Conservation (phyloP, 1,139 yeast genomes). For the Protomyces macrosporus region DNA sequence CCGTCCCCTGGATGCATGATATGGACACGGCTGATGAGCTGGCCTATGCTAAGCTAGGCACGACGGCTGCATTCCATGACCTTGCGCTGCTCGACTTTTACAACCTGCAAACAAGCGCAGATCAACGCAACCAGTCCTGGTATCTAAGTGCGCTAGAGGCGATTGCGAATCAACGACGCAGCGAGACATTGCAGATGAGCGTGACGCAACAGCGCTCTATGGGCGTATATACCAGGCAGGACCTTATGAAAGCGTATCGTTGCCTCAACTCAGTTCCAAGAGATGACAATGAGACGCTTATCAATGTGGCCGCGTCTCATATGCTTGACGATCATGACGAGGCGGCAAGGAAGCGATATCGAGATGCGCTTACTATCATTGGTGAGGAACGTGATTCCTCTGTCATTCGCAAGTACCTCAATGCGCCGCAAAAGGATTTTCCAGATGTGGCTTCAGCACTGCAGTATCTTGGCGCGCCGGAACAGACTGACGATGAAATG, state of each 20-base stretch:
- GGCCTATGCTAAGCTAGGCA: conserved; percentile 52
- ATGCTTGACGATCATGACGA: conserved; percentile 6
- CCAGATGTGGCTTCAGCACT: conserved; percentile 53
- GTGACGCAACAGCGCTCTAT: conserved; percentile 50
- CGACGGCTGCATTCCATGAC: conserved; percentile 56
- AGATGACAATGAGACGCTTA: conserved; percentile 34
- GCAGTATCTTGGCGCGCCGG: conserved; percentile 55
- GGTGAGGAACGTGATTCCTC: conserved; percentile 53
- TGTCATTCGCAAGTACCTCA: conserved; percentile 38
- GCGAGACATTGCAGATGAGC: conserved; percentile 49
- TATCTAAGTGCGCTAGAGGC: conserved; percentile 43
- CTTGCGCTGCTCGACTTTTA: conserved; percentile 58
- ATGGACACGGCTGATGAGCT: conserved; percentile 9
- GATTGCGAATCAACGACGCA: conserved; percentile 47
- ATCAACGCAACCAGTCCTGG: conserved; percentile 3
- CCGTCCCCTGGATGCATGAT: neutral
- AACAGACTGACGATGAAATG: conserved; percentile 68
- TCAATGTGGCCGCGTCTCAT: conserved; percentile 31
- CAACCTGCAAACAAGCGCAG: conserved; percentile 43
- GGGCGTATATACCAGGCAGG: conserved; percentile 61
- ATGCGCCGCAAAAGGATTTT: conserved; percentile 35
- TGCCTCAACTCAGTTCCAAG: conserved; percentile 25
- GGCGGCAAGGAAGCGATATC: conserved; percentile 38
- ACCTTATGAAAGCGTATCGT: conserved; percentile 52
- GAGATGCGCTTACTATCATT: conserved; percentile 51